Evolutionary conservation across 2,329 filamentous ascomycete genomes (phyloP).

Genomic region (Tolypocladium tundrense): DNA sequence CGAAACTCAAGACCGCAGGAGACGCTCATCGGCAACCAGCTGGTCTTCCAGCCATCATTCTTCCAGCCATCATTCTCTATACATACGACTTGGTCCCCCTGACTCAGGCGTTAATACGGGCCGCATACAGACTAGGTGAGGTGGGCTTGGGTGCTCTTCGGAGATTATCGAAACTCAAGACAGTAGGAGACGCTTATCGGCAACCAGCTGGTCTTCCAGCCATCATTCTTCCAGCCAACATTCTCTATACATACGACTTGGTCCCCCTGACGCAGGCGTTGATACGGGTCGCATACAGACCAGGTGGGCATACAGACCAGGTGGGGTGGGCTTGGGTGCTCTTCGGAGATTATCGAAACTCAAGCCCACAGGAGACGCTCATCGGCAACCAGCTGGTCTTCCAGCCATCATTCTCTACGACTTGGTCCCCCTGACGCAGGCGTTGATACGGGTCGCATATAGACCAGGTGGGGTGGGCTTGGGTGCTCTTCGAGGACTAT

Average conservation of each 20-base stretch:
- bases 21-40: not conserved
- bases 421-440: no score
- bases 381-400: not conserved
- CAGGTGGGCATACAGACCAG: no score
- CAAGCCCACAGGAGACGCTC: not conserved
- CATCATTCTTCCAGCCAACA: no score
- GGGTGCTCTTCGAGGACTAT: not conserved
- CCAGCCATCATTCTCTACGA: not conserved
- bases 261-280: not conserved
- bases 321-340: no score
- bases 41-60: no score
- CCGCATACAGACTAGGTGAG: not conserved
- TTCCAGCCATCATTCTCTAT: not conserved
- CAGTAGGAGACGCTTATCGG: no score
- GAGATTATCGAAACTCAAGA: no score
- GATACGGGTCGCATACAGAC: not conserved
- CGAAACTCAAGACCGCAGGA: not conserved
- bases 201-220: no score
- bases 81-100: not conserved
- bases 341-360: no score
- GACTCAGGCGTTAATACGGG: not conserved
- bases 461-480: no score
- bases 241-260: not conserved
- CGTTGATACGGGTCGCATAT: no score
- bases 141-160: no score